Percentiles rank a stretch among this genome's conserved stretches.
Conservation (phyloP, 306 rosid species). For the Malus domestica region ASM211411v1 NC_041798.1:1553501-1554000, state of each 20-base stretch:
- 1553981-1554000: slow-evolving; percentile 47
- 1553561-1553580: slow-evolving; percentile 72
- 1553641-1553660: slow-evolving; percentile 77
- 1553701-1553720: slow-evolving; percentile 67
- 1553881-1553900: slow-evolving; percentile 5
- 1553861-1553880: slow-evolving; percentile 12
- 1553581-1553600: slow-evolving; percentile 84
- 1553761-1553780: slow-evolving; percentile 83
- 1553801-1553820: slow-evolving; percentile 71
- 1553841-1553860: slow-evolving; percentile 35
- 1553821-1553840: slow-evolving; percentile 57
- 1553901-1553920: slow-evolving; percentile 9
- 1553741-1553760: slow-evolving; percentile 77
- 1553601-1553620: slow-evolving; percentile 94
- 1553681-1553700: slow-evolving; percentile 70
- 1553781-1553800: slow-evolving; percentile 87
- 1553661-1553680: slow-evolving; percentile 69
- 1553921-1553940: neutral
- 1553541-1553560: slow-evolving; percentile 25
- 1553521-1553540: neutral
- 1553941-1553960: slow-evolving; percentile 9
- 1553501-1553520: neutral
- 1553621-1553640: slow-evolving; percentile 86
- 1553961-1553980: neutral
- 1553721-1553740: slow-evolving; percentile 78